A percentile compares a stretch with the other conserved stretches of the same genome.
Evolutionary conservation across 371 early-diverging fungal species (phyloP).

Genomic region (Phascolomyces articulosus): DNA sequence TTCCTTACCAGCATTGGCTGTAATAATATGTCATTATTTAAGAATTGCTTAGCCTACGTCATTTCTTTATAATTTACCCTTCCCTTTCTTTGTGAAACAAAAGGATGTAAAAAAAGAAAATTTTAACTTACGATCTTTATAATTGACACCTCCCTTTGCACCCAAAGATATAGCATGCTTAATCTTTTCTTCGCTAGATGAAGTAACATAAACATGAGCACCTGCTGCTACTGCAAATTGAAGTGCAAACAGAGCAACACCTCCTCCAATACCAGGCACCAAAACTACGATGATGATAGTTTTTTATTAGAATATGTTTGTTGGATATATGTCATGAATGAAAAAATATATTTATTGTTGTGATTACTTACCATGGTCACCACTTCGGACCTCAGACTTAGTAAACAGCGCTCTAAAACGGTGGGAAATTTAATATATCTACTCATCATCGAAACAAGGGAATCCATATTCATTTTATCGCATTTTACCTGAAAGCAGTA

Average conservation of each 20-base stretch:
- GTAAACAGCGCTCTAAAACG: slow-evolving; percentile 57
- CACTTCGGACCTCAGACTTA: slow-evolving; percentile 57
- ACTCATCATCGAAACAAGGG: no score
- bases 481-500: slow-evolving; percentile 65
- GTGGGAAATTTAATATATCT: no score
- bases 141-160: slow-evolving; percentile 73
- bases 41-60: not conserved
- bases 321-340: no score
- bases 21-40: no score
- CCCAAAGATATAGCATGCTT: slow-evolving; percentile 63
- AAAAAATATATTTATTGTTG: no score
- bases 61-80: no score
- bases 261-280: slow-evolving; percentile 80
- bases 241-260: slow-evolving; percentile 73
- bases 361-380: no score
- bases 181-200: slow-evolving; percentile 67
- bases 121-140: slow-evolving; percentile 57
- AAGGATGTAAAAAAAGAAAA: not conserved
- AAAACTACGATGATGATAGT: no score
- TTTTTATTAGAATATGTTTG: no score
- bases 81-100: not conserved
- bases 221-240: slow-evolving; percentile 71
- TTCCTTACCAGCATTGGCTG: slow-evolving; percentile 56
- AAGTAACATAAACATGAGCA: slow-evolving; percentile 75
- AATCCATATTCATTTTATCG: no score